Base-by-base conservation (phyloP, 2,329 filamentous ascomycete genomes). In the Colletotrichum sp. region DNA sequence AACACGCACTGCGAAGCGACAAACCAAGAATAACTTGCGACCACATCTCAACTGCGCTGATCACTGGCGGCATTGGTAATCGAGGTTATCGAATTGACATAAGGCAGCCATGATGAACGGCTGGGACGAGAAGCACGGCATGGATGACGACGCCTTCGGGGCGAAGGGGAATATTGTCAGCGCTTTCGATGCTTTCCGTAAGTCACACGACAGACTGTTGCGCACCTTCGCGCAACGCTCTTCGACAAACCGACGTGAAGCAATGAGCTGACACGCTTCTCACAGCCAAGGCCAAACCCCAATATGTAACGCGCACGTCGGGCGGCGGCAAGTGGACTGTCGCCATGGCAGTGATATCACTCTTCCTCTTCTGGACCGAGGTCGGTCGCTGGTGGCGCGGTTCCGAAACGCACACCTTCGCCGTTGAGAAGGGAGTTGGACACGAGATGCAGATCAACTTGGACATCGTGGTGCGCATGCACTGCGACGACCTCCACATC, bases 141-240 rank as follows among this genome's bases (percentile, higher is more conserved):
- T 96, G 80, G 90, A 96, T 82, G 96, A 98, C 81, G 94, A 94
- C 84, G 88, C 91, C 78, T 98, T 98, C 87, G 94, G 91, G 82
- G 93, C 95, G 80, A 93, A 93, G 83, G 89, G 91, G 72, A 89
- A 86, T 84, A 91, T 93, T 74, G 92, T 98, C 81, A 93, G 93
- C 85, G 96, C 96, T 75, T 99, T 99, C 86, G 97, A 99, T 88
- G 96, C 96, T 79, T 99, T 99, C 85, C 96, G 96, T 98, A 91
- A 83, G 94, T 75, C 44, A 52, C 44, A 52, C 44, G n/a, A 52
- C 44, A 22, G 44, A 52, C 44, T 52, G 44, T 52, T 22, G 44
- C 44, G 44, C 44, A 22, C n/a, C 44, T 52, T 52, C 44, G n/a
- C 44, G 44, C 44, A 52, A 52, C n/a, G 44, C 44, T 52, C 44